These are phyloP conservation scores for Neonectria faginata DNA, from an alignment of 2,329 filamentous ascomycete genomes.

Conservation along the genomic window DNA sequence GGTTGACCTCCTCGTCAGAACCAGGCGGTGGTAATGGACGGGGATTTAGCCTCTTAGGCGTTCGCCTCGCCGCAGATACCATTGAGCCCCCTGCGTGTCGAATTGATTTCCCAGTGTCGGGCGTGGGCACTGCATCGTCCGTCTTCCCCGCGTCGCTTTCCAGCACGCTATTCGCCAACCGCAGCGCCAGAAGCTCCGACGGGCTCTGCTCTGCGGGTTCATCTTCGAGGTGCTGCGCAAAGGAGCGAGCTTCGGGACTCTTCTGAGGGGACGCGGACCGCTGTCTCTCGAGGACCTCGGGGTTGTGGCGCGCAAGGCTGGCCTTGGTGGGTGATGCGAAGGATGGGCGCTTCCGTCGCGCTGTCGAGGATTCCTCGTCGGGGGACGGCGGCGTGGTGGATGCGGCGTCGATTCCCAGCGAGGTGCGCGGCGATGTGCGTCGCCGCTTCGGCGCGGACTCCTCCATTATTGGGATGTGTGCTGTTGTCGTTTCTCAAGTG, in stretches of 20 bases:
- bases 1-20: slow-evolving; percentile 47
- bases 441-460: slow-evolving; percentile 72
- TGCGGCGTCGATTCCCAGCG: slow-evolving; percentile 43
- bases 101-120: slow-evolving; percentile 32
- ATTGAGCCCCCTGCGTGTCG: slow-evolving; percentile 47
- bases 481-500: slow-evolving; percentile 4
- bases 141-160: slow-evolving; percentile 41
- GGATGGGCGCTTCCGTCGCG: slow-evolving; percentile 60
- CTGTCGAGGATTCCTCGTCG: slow-evolving; percentile 44
- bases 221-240: slow-evolving; percentile 33
- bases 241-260: slow-evolving; percentile 32
- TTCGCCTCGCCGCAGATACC: slow-evolving; percentile 53
- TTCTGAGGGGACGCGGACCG: slow-evolving; percentile 53
- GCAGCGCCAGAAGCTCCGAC: slow-evolving; percentile 47
- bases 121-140: slow-evolving; percentile 34
- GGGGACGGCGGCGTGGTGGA: slow-evolving; percentile 48
- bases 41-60: slow-evolving; percentile 57
- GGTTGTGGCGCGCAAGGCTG: slow-evolving; percentile 71
- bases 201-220: slow-evolving; percentile 41
- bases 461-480: slow-evolving; percentile 53
- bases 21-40: slow-evolving; percentile 61
- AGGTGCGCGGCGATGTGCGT: slow-evolving; percentile 67
- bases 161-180: slow-evolving; percentile 44
- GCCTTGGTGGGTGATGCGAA: slow-evolving; percentile 76
- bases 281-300: slow-evolving; percentile 65